Evolutionary conservation across 2,329 filamentous ascomycete species (phyloP).

Genomic region (Davidsoniella virescens): DNA sequence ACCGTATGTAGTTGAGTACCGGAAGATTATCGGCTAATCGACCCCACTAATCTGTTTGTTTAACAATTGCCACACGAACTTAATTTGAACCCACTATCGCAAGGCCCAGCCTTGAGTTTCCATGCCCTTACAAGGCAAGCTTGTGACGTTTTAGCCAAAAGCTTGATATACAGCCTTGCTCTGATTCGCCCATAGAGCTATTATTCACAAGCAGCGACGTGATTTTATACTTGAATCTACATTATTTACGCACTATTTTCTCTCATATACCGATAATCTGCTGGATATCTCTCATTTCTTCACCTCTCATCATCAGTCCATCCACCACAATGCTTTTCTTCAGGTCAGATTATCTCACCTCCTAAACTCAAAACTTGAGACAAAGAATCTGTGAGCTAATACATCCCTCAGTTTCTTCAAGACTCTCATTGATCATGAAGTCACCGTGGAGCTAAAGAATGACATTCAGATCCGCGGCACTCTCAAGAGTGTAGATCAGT

Average conservation of each 20-base stretch:
- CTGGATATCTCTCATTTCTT: neutral
- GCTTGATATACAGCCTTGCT: too few species aligned
- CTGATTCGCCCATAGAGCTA: too few species aligned
- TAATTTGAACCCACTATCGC: neutral
- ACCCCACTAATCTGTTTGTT: neutral
- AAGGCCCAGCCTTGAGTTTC: conserved; percentile 1
- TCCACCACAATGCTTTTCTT: conserved; percentile 28
- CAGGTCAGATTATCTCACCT: conserved; percentile 21
- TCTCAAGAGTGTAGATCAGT: conserved; percentile 95
- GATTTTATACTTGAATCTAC: too few species aligned
- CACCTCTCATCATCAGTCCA: conserved; percentile 3
- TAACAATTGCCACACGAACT: neutral
- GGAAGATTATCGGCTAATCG: neutral
- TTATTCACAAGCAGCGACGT: too few species aligned
- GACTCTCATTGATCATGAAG: conserved; percentile 90
- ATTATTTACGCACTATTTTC: too few species aligned
- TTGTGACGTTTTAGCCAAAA: neutral
- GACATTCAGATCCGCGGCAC: conserved; percentile 94
- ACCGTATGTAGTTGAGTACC: neutral
- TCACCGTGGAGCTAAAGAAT: conserved; percentile 98
- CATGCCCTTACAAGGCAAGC: neutral
- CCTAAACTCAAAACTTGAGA: neutral
- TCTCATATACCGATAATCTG: too few species aligned
- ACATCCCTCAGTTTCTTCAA: conserved; percentile 69
- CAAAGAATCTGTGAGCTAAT: neutral